Conservation (phyloP, 2,329 filamentous ascomycete species). For the Aspergillus sp. region DNA sequence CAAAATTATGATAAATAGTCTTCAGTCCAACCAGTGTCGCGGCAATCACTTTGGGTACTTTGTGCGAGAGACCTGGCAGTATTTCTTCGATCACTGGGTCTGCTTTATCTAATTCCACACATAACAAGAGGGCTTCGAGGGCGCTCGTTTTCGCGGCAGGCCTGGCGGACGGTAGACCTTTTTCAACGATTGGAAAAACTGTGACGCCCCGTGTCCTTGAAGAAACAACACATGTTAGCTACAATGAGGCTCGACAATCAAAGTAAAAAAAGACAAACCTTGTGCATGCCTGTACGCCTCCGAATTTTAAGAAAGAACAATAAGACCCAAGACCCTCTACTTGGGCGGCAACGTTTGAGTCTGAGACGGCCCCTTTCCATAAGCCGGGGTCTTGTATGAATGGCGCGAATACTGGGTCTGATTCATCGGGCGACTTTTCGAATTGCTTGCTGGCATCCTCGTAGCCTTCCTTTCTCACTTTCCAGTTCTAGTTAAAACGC, state of each 20-base stretch:
- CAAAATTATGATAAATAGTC: conserved; percentile 86
- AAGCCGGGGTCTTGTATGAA: conserved; percentile 79
- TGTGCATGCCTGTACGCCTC: conserved; percentile 71
- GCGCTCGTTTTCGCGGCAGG: conserved; percentile 84
- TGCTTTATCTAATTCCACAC: conserved; percentile 83
- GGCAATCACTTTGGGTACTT: conserved; percentile 83
- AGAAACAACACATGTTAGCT: conserved; percentile 11
- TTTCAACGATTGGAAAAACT: conserved; percentile 78
- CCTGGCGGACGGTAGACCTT: conserved; percentile 81
- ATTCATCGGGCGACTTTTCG: conserved; percentile 76
- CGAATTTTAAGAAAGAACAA: conserved; percentile 88
- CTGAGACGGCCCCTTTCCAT: conserved; percentile 88
- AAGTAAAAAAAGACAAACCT: conserved; percentile 44
- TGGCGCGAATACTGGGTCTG: conserved; percentile 77
- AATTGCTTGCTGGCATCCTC: conserved; percentile 89
- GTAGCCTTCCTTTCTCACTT: conserved; percentile 91
- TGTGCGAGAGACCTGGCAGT: conserved; percentile 75
- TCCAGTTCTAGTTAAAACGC: conserved; percentile 65
- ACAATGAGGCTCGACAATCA: background rate
- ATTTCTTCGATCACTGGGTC: conserved; percentile 87
- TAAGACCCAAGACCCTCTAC: conserved; percentile 84
- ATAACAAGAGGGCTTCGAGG: conserved; percentile 79
- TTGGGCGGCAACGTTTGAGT: conserved; percentile 95
- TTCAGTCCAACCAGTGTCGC: conserved; percentile 72
- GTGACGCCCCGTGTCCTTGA: conserved; percentile 67